Evolutionary conservation across 2,329 filamentous ascomycete genomes (phyloP).

Genomic region (Botrytis squamosa): DNA sequence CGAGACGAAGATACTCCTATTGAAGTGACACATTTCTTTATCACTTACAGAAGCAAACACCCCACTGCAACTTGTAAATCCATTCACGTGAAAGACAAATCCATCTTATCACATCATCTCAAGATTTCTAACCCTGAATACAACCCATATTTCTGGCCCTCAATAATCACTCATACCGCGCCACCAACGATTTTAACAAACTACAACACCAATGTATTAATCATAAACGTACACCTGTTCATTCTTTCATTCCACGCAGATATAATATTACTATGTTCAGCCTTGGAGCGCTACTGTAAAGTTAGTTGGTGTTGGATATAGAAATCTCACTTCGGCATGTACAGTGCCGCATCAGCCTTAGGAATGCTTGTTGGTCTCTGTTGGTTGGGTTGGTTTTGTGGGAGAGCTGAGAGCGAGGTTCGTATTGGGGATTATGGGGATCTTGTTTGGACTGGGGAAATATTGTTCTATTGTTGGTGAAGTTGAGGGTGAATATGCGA

Average conservation of each 20-base stretch:
- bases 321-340: neutral
- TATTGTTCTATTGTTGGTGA: neutral
- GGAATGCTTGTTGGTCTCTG: neutral
- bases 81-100: neutral
- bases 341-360: neutral
- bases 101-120: neutral
- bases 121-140: neutral
- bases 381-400: neutral
- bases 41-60: neutral
- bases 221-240: neutral
- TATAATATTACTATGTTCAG: neutral
- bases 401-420: neutral
- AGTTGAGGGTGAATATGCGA: neutral
- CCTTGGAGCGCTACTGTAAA: neutral
- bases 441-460: neutral
- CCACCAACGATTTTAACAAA: neutral
- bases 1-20: neutral
- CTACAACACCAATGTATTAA: neutral
- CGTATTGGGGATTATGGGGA: neutral
- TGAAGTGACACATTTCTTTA: neutral
- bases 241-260: neutral
- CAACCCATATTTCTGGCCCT: neutral
- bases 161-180: neutral
- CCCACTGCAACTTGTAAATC: neutral
- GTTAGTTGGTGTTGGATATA: neutral